These are phyloP conservation scores for Pachysandra terminalis DNA, from an alignment of 164 flowering plant genomes.

Conservation along the genomic window DNA sequence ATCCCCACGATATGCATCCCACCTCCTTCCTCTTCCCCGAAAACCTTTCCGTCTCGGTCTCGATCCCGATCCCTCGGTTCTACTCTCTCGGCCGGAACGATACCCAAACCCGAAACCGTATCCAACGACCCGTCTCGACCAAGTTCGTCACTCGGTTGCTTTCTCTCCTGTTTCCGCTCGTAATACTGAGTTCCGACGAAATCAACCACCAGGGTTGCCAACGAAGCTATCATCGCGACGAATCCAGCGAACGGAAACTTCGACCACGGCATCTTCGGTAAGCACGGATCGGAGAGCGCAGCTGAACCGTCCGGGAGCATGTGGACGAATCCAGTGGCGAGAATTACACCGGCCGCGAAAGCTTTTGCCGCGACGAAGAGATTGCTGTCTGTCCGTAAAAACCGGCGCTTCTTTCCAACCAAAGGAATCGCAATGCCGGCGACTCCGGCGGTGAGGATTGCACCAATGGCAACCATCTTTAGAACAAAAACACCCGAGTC, in stretches of 20 bases:
- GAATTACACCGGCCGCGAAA: conserved; percentile 94
- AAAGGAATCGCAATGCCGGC: conserved; percentile 74
- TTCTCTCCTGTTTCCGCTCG: conserved; percentile 59
- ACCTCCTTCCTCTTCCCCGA: conserved; percentile 74
- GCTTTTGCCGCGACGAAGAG: conserved; percentile 79
- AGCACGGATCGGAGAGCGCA: conserved; percentile 57
- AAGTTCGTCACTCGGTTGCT: not conserved
- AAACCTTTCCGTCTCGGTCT: conserved; percentile 33
- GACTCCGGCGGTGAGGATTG: conserved; percentile 65
- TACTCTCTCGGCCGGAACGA: conserved; percentile 17
- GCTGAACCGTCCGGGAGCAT: conserved; percentile 71
- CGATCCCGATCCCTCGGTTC: conserved; percentile 18
- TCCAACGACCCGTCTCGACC: conserved; percentile 28
- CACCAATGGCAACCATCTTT: conserved; percentile 65
- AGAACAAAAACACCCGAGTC: conserved; percentile 47
- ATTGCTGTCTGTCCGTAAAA: conserved; percentile 65
- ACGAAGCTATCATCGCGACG: conserved; percentile 78
- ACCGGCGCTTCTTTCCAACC: conserved; percentile 54
- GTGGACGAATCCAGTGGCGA: conserved; percentile 95
- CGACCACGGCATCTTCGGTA: conserved; percentile 72
- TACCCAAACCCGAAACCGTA: conserved; percentile 28
- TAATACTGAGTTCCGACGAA: conserved; percentile 84
- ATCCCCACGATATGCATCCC: conserved; percentile 97
- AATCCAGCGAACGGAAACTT: conserved; percentile 83
- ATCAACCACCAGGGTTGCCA: conserved; percentile 65